phyloP scores from a whole-genome alignment of 768 basidiomycete genomes.

The Agrocybe praecox region DNA sequence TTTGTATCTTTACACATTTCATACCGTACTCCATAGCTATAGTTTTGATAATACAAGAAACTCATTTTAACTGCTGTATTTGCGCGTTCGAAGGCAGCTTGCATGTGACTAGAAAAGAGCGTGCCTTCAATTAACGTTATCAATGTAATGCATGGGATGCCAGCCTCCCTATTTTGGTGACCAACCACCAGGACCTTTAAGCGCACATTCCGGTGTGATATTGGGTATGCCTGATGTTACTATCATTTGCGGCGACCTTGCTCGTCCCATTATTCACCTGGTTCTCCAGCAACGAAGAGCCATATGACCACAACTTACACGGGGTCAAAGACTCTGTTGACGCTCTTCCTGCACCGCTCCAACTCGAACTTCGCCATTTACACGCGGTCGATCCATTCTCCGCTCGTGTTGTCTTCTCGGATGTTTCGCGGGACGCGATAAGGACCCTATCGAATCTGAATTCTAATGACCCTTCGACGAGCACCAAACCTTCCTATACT shows the following conservation, averaged over 20 bases:
- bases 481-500: constrained; percentile 29
- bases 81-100: no score
- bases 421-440: constrained; percentile 28
- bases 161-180: neutral
- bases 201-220: neutral
- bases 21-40: neutral
- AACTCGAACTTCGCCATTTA: constrained; percentile 63
- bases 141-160: neutral
- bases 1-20: neutral
- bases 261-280: constrained; percentile 44
- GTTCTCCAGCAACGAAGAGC: constrained; percentile 20
- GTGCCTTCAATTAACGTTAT: neutral
- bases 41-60: neutral
- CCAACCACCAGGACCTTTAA: neutral
- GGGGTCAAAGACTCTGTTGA: constrained; percentile 6
- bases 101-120: neutral
- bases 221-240: constrained; percentile 50
- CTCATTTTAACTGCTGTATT: no score
- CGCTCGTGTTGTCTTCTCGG: constrained; percentile 57
- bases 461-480: constrained; percentile 13
- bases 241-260: constrained; percentile 47
- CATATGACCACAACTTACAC: constrained; percentile 1
- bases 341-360: constrained; percentile 22
- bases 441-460: neutral
- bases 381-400: constrained; percentile 52